Percentiles rank a stretch among this genome's conserved stretches.
These are phyloP conservation scores for Coriolopsis trogii DNA, from an alignment of 1,284 basidiomycete genomes.

Conservation along the genomic window DNA sequence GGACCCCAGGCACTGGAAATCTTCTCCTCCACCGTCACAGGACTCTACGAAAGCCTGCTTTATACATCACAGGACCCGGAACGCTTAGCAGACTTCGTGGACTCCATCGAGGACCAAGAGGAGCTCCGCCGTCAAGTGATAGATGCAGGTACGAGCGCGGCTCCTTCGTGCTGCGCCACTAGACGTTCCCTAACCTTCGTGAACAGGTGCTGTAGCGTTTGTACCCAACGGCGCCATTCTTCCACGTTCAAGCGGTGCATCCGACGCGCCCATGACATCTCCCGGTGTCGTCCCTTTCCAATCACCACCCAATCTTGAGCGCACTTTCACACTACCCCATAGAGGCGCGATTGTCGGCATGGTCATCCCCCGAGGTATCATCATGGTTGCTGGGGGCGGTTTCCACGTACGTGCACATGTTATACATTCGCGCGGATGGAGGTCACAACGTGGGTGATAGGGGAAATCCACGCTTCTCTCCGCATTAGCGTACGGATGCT, in stretches of 20 bases:
- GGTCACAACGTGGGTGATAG: neutral
- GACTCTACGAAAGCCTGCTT: constrained; percentile 10
- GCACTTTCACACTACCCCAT: constrained; percentile 20
- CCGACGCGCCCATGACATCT: constrained; percentile 20
- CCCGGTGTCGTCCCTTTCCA: constrained; percentile 17
- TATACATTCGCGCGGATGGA: neutral
- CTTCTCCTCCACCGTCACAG: constrained; percentile 12
- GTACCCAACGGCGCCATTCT: constrained; percentile 26
- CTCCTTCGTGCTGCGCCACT: neutral
- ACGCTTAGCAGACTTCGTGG: constrained; percentile 14
- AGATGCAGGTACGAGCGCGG: constrained; percentile 4
- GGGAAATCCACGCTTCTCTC: constrained; percentile 29
- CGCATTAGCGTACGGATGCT: constrained; percentile 27
- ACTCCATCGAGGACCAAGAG: constrained; percentile 27
- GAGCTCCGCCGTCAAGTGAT: constrained; percentile 12
- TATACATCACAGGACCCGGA: constrained; percentile 11
- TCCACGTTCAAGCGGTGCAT: constrained; percentile 24
- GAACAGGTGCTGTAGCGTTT: constrained; percentile 25
- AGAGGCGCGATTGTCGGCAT: constrained; percentile 22
- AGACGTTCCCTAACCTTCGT: neutral
- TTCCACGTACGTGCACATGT: constrained; percentile 19
- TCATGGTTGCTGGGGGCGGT: constrained; percentile 28
- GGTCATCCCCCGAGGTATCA: constrained; percentile 24
- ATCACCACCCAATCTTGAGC: constrained; percentile 21
- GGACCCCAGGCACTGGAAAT: constrained; percentile 18